phyloP scores from a whole-genome alignment of 2,329 filamentous ascomycete genomes.

The Amesomyces nigricolor region DNA sequence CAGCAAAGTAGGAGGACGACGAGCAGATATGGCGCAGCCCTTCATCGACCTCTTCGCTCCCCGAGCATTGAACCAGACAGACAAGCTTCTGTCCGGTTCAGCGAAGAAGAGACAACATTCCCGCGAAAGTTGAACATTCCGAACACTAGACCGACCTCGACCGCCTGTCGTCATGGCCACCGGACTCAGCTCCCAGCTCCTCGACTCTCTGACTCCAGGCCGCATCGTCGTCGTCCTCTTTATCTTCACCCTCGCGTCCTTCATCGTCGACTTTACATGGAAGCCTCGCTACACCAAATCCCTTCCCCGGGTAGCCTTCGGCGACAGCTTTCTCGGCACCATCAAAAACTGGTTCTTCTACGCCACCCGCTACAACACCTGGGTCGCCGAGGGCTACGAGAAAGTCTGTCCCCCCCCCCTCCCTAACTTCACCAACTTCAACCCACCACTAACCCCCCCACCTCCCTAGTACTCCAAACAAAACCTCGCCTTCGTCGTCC shows the following conservation, averaged over 20 bases:
- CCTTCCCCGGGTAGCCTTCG: slow-evolving; percentile 39
- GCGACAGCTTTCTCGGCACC: slow-evolving; percentile 33
- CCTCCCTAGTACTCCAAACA: slow-evolving; percentile 36
- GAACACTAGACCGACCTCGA: background rate
- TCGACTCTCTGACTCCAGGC: slow-evolving; percentile 29
- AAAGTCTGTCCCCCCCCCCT: slow-evolving; percentile 29
- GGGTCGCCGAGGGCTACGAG: slow-evolving; percentile 40
- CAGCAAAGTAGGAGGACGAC: background rate
- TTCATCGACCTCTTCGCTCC: background rate
- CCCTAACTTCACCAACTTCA: background rate
- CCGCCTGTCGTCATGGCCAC: slow-evolving; percentile 11
- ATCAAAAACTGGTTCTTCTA: slow-evolving; percentile 38
- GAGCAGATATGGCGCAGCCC: background rate
- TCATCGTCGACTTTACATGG: slow-evolving; percentile 36
- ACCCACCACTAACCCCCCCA: background rate
- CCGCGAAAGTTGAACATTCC: background rate
- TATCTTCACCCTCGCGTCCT: slow-evolving; percentile 35
- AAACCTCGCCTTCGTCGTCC: slow-evolving; percentile 38
- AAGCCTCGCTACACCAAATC: slow-evolving; percentile 37
- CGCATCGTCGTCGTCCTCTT: slow-evolving; percentile 28
- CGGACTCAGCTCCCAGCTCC: slow-evolving; percentile 25
- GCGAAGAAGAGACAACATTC: too few relatives aligned
- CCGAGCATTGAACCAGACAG: background rate
- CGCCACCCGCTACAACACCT: slow-evolving; percentile 34
- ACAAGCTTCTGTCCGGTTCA: too few relatives aligned